Conservation (phyloP, 768 basidiomycete species). For the Panaeolus cyanescens region DNA sequence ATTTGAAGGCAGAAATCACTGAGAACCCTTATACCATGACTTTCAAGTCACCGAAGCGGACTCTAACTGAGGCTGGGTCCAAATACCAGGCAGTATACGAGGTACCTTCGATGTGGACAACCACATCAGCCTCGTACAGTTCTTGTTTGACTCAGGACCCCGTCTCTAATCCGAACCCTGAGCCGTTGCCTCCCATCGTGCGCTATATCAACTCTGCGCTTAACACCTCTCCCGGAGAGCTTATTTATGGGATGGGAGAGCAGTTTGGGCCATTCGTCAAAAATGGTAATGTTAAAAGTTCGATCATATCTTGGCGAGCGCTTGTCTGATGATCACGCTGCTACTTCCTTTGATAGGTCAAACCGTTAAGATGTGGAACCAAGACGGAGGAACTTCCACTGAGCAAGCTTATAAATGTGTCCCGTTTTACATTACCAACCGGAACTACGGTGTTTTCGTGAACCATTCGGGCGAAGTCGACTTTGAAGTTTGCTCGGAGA, state of each 20-base stretch:
- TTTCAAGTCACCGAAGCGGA: slow-evolving; percentile 52
- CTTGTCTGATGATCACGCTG: slow-evolving; percentile 3
- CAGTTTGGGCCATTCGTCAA: slow-evolving; percentile 76
- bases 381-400: slow-evolving; percentile 74
- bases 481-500: slow-evolving; percentile 70
- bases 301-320: slow-evolving; percentile 8
- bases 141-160: slow-evolving; percentile 59
- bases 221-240: slow-evolving; percentile 67
- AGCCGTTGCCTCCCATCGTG: slow-evolving; percentile 39
- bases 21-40: slow-evolving; percentile 63
- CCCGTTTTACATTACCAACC: slow-evolving; percentile 70
- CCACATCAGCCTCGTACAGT: slow-evolving; percentile 49
- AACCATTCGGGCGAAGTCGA: slow-evolving; percentile 79
- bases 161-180: slow-evolving; percentile 57
- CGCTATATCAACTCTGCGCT: slow-evolving; percentile 61
- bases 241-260: slow-evolving; percentile 75
- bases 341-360: slow-evolving; percentile 39
- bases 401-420: slow-evolving; percentile 70
- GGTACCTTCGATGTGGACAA: slow-evolving; percentile 57
- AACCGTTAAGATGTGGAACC: slow-evolving; percentile 67
- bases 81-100: slow-evolving; percentile 59
- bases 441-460: slow-evolving; percentile 76
- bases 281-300: slow-evolving; percentile 53
- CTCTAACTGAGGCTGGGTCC: slow-evolving; percentile 49
- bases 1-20: slow-evolving; percentile 55